These are phyloP conservation scores for Lindgomyces ingoldianus DNA, from an alignment of 495 filamentous ascomycete genomes.

Conservation along the genomic window DNA sequence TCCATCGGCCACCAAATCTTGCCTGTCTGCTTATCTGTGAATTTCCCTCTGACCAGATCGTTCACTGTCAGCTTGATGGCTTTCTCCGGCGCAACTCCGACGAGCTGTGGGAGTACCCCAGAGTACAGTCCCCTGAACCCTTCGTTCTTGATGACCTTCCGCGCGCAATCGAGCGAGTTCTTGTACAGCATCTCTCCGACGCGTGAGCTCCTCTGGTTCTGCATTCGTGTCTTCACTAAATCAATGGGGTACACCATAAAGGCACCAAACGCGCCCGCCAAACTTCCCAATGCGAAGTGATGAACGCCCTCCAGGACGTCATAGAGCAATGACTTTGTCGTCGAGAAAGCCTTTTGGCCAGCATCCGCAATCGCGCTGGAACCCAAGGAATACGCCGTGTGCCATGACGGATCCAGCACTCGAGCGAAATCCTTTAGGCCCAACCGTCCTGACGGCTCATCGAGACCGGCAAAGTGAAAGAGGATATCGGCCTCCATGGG, in stretches of 20 bases:
- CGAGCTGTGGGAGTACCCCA: constrained; percentile 89
- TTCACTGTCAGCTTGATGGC: constrained; percentile 99
- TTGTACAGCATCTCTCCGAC: constrained; percentile 90
- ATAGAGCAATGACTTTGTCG: constrained; percentile 58
- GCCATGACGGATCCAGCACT: constrained; percentile 92
- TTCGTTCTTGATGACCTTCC: constrained; percentile 90
- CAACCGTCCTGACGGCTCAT: constrained; percentile 83
- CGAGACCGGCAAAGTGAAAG: constrained; percentile 95
- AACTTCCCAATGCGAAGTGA: constrained; percentile 82
- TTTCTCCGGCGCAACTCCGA: constrained; percentile 97
- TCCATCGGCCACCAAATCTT: constrained; percentile 73
- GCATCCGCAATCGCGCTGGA: constrained; percentile 51
- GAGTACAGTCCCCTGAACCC: constrained; percentile 88
- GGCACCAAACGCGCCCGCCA: constrained; percentile 94
- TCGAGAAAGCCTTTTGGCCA: constrained; percentile 51
- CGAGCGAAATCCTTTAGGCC: constrained; percentile 84
- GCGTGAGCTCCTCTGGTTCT: constrained; percentile 82
- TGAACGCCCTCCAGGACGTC: constrained; percentile 75
- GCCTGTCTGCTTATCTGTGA: constrained; percentile 73
- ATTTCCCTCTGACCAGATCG: constrained; percentile 78
- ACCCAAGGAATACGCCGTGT: constrained; percentile 55
- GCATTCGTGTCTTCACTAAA: constrained; percentile 97
- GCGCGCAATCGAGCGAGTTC: constrained; percentile 91
- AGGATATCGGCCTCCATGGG: constrained; percentile 99
- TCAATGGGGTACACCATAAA: constrained; percentile 99